Percentiles rank a stretch among this genome's conserved stretches.
Evolutionary conservation across 1,284 basidiomycete species (phyloP).

Genomic region (Sporisorium graminicola): DNA sequence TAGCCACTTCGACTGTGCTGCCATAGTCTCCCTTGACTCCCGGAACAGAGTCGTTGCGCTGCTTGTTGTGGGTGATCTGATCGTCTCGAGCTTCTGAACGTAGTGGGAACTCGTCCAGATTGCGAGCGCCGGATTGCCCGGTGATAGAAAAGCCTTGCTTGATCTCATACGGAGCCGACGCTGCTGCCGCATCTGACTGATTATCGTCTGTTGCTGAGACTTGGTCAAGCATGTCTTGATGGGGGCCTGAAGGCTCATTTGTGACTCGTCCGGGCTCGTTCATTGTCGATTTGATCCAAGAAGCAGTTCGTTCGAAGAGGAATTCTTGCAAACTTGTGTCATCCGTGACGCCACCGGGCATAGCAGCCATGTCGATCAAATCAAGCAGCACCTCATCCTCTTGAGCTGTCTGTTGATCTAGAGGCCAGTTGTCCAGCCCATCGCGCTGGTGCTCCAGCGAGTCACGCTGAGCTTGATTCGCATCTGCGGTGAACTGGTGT

Average conservation of each 20-base stretch:
- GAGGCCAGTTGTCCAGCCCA: not conserved
- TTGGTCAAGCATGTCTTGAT: too few relatives aligned
- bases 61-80: too few relatives aligned
- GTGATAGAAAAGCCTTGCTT: not conserved
- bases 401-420: not conserved
- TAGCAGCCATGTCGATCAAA: constrained; percentile 3
- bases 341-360: not conserved
- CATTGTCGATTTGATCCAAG: constrained; percentile 30
- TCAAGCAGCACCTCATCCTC: constrained; percentile 2
- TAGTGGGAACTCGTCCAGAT: not conserved
- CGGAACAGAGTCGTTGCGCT: too few relatives aligned
- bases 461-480: not conserved
- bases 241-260: not conserved
- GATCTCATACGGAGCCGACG: not conserved
- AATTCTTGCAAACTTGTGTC: constrained; percentile 5
- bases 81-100: too few relatives aligned
- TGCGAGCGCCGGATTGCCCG: not conserved
- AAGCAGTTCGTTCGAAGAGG: constrained; percentile 20
- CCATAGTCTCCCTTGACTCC: too few relatives aligned
- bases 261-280: not conserved
- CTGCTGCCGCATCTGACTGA: not conserved
- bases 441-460: not conserved
- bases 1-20: too few relatives aligned
- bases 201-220: not conserved
- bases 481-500: not conserved